phyloP scores from a whole-genome alignment of 305 asterid genomes.

The Stenogyne calaminthoides region DNA sequence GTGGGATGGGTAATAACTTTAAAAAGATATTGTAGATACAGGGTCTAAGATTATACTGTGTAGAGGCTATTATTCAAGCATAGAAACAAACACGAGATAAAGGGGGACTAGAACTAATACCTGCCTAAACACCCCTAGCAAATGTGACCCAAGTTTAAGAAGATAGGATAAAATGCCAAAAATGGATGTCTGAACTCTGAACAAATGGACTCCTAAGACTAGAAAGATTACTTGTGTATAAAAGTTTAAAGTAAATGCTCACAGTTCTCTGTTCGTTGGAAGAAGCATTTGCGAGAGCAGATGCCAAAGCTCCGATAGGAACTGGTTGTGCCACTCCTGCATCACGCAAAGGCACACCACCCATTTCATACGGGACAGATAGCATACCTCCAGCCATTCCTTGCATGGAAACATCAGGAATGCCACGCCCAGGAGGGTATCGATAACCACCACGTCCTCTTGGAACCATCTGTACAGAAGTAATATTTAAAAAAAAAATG shows the following conservation, averaged over 20 bases:
- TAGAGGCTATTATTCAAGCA: too few species aligned
- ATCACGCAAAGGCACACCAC: conserved; percentile 79
- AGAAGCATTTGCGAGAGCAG: conserved; percentile 96
- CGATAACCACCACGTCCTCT: conserved; percentile 77
- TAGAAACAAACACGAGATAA: too few species aligned
- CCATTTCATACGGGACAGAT: conserved; percentile 67
- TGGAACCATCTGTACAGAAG: conserved; percentile 56
- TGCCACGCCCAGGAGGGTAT: conserved; percentile 67
- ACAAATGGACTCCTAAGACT: neutral
- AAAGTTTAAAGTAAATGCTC: conserved; percentile 26
- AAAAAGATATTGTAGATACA: too few species aligned
- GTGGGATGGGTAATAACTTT: too few species aligned
- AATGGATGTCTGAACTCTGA: neutral
- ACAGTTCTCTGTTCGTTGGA: conserved; percentile 91
- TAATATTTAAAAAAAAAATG: neutral
- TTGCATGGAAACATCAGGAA: conserved; percentile 59
- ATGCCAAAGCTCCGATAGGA: conserved; percentile 83
- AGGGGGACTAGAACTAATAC: too few species aligned
- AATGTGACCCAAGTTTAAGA: too few species aligned
- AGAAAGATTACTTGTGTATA: neutral
- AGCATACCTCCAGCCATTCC: conserved; percentile 65
- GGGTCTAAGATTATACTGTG: too few species aligned
- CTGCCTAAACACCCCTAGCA: too few species aligned
- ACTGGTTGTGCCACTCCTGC: conserved; percentile 69
- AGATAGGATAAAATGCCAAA: neutral